Base-by-base conservation (phyloP, 2,329 filamentous ascomycete species). In the Xenoacremonium recifei region DNA sequence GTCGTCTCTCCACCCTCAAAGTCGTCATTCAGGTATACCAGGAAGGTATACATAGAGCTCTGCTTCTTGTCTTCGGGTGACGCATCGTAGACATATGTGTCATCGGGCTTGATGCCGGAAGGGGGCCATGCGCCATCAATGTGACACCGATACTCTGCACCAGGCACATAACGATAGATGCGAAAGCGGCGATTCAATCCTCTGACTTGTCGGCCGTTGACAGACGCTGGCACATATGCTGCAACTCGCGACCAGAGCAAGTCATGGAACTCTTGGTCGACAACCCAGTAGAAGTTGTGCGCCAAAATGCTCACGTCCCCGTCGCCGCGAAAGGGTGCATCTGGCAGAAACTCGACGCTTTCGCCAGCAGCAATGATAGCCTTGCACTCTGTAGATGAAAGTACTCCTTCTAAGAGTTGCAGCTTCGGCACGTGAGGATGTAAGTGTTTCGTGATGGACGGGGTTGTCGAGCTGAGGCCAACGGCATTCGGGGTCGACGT, bases 71-170 rank as follows among this genome's bases (percentile, higher is more conserved):
- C 69, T 1, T 69, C 47, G 0, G 83, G 82, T 2, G 83, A 87
- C 1, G 75, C 66, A 50, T 88, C 84, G 60, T 87, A 88, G 4
- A 84, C 70, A 42, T 87, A 87, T 1, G 67, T 73, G 48, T 77
- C 73, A 38, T 74, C 69, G 0, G 77, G 64, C 2, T 74, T 63
- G 33, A 87, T 80, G 2, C 80, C 81, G 0, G 83, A 87, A 0
- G 84, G 84, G 11, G 84, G 84, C 84, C 84, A 88, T 0, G 84
- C 84, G 6, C 84, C 84, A 51, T 88, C 72, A 44, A 88, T 86
- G 50, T 87, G 84, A 44, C 77, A 80, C 6, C 84, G 70, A 54
- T 88, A 88, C 58, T 87, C 84, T 0, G 84, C 84, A 1, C 84
- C 84, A 2, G 84, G 83, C 0, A 87, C 82, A 44, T 88, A 88